phyloP scores from a whole-genome alignment of 805 yeast genomes.

The Metschnikowia peoriensis region DNA sequence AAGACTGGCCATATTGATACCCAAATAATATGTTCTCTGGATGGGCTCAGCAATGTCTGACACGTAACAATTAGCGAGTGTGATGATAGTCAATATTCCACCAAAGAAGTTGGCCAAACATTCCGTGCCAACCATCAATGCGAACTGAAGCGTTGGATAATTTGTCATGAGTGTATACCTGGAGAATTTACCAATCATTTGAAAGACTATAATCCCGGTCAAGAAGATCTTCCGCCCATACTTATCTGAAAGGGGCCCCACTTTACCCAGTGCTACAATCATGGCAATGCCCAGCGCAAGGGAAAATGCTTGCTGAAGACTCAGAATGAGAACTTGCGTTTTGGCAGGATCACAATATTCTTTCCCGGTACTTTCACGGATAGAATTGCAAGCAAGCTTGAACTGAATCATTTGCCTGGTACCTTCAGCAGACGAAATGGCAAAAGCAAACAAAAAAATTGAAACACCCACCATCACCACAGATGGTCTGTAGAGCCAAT shows the following conservation, averaged over 20 bases:
- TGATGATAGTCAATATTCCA: constrained; percentile 53
- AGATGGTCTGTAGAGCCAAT: constrained; percentile 61
- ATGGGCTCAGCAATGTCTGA: constrained; percentile 69
- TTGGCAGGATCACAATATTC: constrained; percentile 30
- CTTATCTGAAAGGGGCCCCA: constrained; percentile 38
- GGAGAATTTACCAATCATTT: constrained; percentile 23
- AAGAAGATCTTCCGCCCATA: constrained; percentile 35
- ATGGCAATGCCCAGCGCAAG: constrained; percentile 45
- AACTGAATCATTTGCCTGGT: constrained; percentile 37
- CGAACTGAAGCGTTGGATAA: constrained; percentile 30
- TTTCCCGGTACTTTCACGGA: constrained; percentile 13
- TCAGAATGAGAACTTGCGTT: constrained; percentile 43
- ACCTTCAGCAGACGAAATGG: constrained; percentile 38
- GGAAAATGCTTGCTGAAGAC: constrained; percentile 45
- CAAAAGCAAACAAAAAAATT: constrained; percentile 42
- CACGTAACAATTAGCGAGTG: constrained; percentile 65
- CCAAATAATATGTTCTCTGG: constrained; percentile 56
- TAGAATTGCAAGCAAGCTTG: constrained; percentile 29
- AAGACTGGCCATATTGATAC: constrained; percentile 56
- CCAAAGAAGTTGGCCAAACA: constrained; percentile 59
- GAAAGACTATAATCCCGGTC: constrained; percentile 17
- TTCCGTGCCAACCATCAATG: constrained; percentile 42
- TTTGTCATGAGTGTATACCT: constrained; percentile 26
- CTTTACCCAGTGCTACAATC: constrained; percentile 55
- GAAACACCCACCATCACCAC: constrained; percentile 46